Percentiles rank a stretch among this genome's conserved stretches.
These are phyloP conservation scores for Yamadazyma songkhlaensis DNA, from an alignment of 1,139 yeast species.

Conservation along the genomic window DNA sequence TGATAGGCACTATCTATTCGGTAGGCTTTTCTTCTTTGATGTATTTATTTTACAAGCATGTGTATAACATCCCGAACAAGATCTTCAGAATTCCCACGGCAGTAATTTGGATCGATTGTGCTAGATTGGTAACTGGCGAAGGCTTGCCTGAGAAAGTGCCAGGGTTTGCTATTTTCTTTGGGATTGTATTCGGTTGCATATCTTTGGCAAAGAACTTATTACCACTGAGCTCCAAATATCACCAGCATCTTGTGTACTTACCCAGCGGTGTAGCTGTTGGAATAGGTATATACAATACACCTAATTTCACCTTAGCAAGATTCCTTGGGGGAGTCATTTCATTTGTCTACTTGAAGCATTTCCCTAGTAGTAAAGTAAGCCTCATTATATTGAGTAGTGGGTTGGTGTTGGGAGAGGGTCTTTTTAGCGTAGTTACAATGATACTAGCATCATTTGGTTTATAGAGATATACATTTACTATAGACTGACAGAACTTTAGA, in stretches of 20 bases:
- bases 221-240: conserved; percentile 36
- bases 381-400: conserved; percentile 91
- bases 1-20: conserved; percentile 84
- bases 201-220: conserved; percentile 61
- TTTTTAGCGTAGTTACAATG: conserved; percentile 81
- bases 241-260: conserved; percentile 51
- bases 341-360: conserved; percentile 52
- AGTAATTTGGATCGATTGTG: conserved; percentile 94
- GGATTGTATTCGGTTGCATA: conserved; percentile 62
- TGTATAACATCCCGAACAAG: conserved; percentile 80
- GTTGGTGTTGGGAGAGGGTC: conserved; percentile 88
- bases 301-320: conserved; percentile 90
- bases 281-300: conserved; percentile 90
- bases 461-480: neutral
- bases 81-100: conserved; percentile 91
- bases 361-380: conserved; percentile 48
- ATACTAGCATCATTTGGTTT: conserved; percentile 56
- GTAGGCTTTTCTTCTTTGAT: conserved; percentile 74
- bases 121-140: conserved; percentile 86
- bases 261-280: conserved; percentile 98
- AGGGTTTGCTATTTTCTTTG: conserved; percentile 63
- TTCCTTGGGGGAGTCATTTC: conserved; percentile 86
- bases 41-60: conserved; percentile 76
- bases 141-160: conserved; percentile 83
- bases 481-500: neutral